Evolutionary conservation across 352 stramenopile species (phyloP).

Genomic region (Labyrinthula sp.): DNA sequence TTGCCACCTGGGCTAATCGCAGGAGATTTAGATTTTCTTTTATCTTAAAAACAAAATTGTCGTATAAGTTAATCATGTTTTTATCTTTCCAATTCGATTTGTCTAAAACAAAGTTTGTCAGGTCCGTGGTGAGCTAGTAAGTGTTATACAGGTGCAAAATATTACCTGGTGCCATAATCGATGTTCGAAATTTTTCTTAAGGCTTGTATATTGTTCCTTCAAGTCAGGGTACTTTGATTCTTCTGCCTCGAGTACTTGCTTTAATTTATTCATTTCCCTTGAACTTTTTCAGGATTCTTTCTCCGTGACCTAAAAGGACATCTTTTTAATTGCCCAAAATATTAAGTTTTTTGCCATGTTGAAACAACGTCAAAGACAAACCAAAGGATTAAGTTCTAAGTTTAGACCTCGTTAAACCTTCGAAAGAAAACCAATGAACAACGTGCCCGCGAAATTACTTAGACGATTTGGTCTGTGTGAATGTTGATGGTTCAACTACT

Average conservation of each 20-base stretch:
- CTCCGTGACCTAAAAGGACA: too few species aligned
- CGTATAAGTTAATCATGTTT: slow-evolving; percentile 59
- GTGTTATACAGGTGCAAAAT: too few species aligned
- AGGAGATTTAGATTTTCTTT: slow-evolving; percentile 87
- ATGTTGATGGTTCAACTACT: too few species aligned
- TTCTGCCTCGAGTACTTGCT: slow-evolving; percentile 62
- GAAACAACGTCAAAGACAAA: too few species aligned
- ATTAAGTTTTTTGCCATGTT: too few species aligned
- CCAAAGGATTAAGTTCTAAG: too few species aligned
- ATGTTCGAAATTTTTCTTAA: slow-evolving; percentile 61
- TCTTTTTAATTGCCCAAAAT: too few species aligned
- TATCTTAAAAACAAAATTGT: slow-evolving; percentile 72
- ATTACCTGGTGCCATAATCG: slow-evolving; percentile 97
- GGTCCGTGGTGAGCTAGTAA: slow-evolving; percentile 66
- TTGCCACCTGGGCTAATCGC: slow-evolving; percentile 63
- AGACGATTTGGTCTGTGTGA: too few species aligned
- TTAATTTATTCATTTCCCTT: slow-evolving; percentile 26
- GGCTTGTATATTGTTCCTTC: slow-evolving; percentile 59
- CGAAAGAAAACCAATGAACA: too few species aligned
- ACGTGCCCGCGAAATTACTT: too few species aligned
- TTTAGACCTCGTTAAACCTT: too few species aligned
- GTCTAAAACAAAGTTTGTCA: slow-evolving; percentile 70
- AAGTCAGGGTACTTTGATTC: slow-evolving; percentile 65
- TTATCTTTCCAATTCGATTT: slow-evolving; percentile 34
- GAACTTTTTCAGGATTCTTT: not conserved